phyloP scores from a whole-genome alignment of 306 rosid genomes.

The Cucurbita ficifolia region DNA sequence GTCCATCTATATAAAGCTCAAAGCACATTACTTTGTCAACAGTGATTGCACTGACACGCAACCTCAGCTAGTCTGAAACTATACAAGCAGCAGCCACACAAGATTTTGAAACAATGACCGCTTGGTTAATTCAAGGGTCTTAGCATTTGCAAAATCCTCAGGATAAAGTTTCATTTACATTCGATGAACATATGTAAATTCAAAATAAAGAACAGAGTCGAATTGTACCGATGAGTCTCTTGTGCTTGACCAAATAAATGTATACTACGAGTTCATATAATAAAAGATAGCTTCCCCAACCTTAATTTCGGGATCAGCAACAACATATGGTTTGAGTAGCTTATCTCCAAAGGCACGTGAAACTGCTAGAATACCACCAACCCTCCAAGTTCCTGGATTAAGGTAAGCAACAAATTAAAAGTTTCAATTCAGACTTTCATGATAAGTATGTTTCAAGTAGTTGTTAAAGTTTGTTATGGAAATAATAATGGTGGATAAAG shows the following conservation, averaged over 20 bases:
- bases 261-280: background rate
- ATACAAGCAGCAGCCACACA: background rate
- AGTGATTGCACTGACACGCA: background rate
- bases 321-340: conserved; percentile 65
- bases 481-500: background rate
- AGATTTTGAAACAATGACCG: background rate
- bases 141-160: background rate
- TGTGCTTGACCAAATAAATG: background rate
- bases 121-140: background rate
- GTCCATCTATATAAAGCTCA: background rate
- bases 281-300: conserved; percentile 14
- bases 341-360: conserved; percentile 93
- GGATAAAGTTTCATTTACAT: background rate
- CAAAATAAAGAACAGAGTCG: background rate
- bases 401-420: conserved; percentile 6
- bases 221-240: background rate
- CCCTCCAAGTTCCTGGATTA: conserved; percentile 77
- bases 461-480: background rate
- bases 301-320: conserved; percentile 92
- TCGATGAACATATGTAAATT: background rate
- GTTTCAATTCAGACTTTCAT: background rate
- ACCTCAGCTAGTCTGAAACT: background rate
- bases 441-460: background rate
- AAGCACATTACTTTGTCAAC: background rate
- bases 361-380: conserved; percentile 88